Evolutionary conservation across 1,139 yeast genomes (phyloP).

Genomic region (Hanseniaspora sp.): DNA sequence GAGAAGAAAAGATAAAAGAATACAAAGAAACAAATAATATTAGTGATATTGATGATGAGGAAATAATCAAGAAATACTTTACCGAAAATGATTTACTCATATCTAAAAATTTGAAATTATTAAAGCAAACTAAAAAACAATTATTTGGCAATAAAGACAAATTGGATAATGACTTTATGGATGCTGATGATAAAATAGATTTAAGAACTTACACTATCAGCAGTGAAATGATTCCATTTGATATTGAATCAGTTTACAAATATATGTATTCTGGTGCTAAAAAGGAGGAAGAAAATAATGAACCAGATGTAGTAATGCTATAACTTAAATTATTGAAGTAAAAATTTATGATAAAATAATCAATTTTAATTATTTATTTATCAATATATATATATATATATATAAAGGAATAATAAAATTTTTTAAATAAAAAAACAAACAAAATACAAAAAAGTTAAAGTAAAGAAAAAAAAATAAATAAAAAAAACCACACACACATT

Average conservation of each 20-base stretch:
- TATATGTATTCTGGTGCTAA: conserved; percentile 36
- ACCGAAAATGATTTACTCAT: conserved; percentile 2
- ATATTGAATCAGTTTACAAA: conserved; percentile 31
- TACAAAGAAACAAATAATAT: conserved; percentile 18
- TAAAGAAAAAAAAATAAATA: too few species aligned
- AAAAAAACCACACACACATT: too few species aligned
- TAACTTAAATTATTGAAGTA: too few species aligned
- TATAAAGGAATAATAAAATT: not conserved
- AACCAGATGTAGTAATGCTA: not conserved
- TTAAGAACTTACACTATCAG: conserved; percentile 34
- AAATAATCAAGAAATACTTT: conserved; percentile 2
- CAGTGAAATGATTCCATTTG: conserved; percentile 24
- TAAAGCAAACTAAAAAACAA: conserved; percentile 8
- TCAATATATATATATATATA: not conserved
- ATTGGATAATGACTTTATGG: conserved; percentile 3
- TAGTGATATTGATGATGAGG: not conserved
- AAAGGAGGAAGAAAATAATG: not conserved
- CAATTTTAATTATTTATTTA: not conserved
- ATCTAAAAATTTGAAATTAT: conserved; percentile 5
- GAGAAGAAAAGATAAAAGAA: conserved; percentile 45
- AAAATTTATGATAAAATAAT: too few species aligned
- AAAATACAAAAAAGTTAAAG: too few species aligned
- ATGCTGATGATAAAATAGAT: conserved; percentile 38
- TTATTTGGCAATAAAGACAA: not conserved
- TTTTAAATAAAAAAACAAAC: not conserved